Evolutionary conservation across 495 filamentous ascomycete genomes (phyloP), one percentile per base, ranked within the genome.

Genomic region (Podospora comata): DNA sequence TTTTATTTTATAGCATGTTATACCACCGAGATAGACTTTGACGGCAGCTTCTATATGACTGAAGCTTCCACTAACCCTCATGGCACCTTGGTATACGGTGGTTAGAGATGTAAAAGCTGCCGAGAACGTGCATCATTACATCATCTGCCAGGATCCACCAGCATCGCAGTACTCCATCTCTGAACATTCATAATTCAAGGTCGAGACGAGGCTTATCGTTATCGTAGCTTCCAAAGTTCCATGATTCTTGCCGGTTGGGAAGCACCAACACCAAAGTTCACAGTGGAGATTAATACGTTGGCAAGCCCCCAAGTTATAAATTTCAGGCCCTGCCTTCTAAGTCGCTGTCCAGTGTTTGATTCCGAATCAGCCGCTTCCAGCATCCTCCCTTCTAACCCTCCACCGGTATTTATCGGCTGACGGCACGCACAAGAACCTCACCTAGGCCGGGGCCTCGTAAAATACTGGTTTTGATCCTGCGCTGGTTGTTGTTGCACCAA

Each of bases 401-500:
- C 56, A 26, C 60, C 61, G 32, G 18, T 63, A 7, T 15, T 15
- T 48, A 32, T 63, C 61, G 32, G 28, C 61, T 63, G 27, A 13
- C 32, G 61, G 61, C 61, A 58, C 56, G 30, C 30, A 63, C 30
- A 63, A 63, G 30, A 15, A 62, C 60, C 16, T 34, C 27, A 20
- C n/a, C 16, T 59, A 5, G 56, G 9, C n/a, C 18, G 15, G 15
- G 5, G 26, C 56, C 19, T 23, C 19, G 1, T 26, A 59, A 20
- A 59, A 48, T 48, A 48, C 15, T 2, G 39, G 13, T 2, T 16
- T 48, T 2, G 39, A 48, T 2, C 39, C 39, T 18, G 2, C 39
- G 2, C 39, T 48, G 39, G 5, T 2, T 16, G 39, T 13, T 5
- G 39, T 48, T 48, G 15, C 39, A 48, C 39, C 39, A 48, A 48